Evolutionary conservation across 2,329 filamentous ascomycete genomes (phyloP).

Genomic region (Sarocladiaceae sp.): DNA sequence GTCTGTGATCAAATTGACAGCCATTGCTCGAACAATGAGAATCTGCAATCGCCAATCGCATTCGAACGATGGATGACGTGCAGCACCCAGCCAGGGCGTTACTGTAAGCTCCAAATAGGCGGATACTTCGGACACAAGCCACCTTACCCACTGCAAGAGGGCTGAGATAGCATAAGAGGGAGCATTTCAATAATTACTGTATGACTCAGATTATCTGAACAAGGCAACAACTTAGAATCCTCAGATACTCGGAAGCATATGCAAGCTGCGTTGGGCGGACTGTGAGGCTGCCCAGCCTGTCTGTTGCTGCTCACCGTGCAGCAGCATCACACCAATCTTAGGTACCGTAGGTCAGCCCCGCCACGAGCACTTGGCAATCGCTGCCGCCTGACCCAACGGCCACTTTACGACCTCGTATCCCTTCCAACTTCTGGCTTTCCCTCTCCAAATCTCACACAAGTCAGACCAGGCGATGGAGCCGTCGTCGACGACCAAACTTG

Average conservation of each 20-base stretch:
- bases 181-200: too few species aligned
- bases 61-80: neutral
- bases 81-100: too few species aligned
- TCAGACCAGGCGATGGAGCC: constrained; percentile 3
- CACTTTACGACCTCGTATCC: constrained; percentile 8
- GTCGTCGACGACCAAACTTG: constrained; percentile 11
- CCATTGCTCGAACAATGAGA: too few species aligned
- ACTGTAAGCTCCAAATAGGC: too few species aligned
- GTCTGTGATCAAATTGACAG: neutral
- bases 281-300: neutral
- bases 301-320: neutral
- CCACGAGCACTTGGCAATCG: constrained; percentile 5
- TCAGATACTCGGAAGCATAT: neutral
- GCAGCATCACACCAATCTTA: too few species aligned
- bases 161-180: too few species aligned
- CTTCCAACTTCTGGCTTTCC: neutral
- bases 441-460: neutral
- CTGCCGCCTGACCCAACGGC: constrained; percentile 9
- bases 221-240: constrained; percentile 1
- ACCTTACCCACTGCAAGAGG: too few species aligned
- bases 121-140: too few species aligned
- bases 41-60: too few species aligned
- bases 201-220: too few species aligned
- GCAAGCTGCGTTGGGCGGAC: neutral
- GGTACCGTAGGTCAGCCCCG: constrained; percentile 3